phyloP scores from a whole-genome alignment of 2,329 filamentous ascomycete genomes.

The Trichoderma simmonsii region DNA sequence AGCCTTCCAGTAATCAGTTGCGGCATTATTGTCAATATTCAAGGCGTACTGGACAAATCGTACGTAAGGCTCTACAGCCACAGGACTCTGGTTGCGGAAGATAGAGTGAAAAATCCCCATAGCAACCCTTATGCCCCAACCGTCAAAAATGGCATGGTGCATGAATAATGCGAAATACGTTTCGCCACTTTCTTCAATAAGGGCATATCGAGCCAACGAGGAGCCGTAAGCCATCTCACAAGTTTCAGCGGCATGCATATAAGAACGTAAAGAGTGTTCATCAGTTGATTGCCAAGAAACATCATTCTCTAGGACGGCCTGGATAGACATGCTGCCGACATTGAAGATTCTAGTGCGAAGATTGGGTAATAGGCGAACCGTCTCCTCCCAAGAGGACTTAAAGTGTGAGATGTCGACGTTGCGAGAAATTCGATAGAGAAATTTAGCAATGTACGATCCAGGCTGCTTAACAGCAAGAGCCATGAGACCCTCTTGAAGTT shows the following conservation, averaged over 20 bases:
- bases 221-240: constrained; percentile 7
- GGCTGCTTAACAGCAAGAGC: constrained; percentile 25
- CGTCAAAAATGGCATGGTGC: constrained; percentile 25
- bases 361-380: constrained; percentile 18
- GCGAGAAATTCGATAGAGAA: constrained; percentile 17
- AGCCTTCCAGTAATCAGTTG: constrained; percentile 19
- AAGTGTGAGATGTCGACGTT: constrained; percentile 19
- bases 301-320: constrained; percentile 20
- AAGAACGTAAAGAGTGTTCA: background rate
- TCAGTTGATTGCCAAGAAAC: background rate
- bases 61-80: background rate
- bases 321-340: constrained; percentile 1
- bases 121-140: constrained; percentile 16
- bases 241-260: background rate
- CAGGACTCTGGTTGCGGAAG: background rate
- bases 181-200: background rate
- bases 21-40: background rate
- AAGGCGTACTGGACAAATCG: constrained; percentile 11
- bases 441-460: constrained; percentile 24
- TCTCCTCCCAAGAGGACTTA: constrained; percentile 21
- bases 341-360: constrained; percentile 25
- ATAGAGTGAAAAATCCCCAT: background rate
- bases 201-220: background rate
- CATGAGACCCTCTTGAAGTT: constrained; percentile 39
- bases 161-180: constrained; percentile 19